Percentiles rank a stretch among this genome's conserved stretches.
phyloP scores from a whole-genome alignment of 148 eudicot species.

The Silene latifolia region DNA sequence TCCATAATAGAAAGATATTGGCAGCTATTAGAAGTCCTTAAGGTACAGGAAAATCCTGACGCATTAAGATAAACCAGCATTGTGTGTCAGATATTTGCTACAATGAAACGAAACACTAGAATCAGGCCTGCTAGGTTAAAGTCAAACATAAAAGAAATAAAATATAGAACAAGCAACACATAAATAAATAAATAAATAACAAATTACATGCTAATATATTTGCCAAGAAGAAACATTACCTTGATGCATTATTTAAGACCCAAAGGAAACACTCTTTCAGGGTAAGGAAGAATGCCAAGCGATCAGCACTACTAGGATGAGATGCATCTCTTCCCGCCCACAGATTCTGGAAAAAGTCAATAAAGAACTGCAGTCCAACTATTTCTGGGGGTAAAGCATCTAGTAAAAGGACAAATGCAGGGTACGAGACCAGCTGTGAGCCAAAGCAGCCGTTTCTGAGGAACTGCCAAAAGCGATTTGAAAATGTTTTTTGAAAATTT shows the following conservation, averaged over 20 bases:
- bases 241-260: constrained; percentile 58
- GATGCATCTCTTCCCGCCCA: constrained; percentile 77
- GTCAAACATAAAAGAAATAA: neutral
- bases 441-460: constrained; percentile 92
- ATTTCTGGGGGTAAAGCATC: constrained; percentile 62
- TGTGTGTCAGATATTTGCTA: neutral
- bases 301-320: constrained; percentile 53
- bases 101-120: neutral
- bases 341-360: constrained; percentile 68
- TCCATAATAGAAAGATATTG: neutral
- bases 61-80: neutral
- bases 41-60: neutral
- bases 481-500: constrained; percentile 61
- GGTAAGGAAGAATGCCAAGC: constrained; percentile 58
- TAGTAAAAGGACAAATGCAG: constrained; percentile 69
- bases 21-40: neutral
- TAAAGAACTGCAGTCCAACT: constrained; percentile 48
- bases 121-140: neutral
- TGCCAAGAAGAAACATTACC: constrained; percentile 40
- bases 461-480: constrained; percentile 68
- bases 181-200: neutral
- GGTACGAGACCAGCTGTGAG: constrained; percentile 89
- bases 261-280: constrained; percentile 73
- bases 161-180: neutral
- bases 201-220: neutral